Base-by-base conservation (phyloP, 495 filamentous ascomycete genomes). In the Physcia stellaris region DNA sequence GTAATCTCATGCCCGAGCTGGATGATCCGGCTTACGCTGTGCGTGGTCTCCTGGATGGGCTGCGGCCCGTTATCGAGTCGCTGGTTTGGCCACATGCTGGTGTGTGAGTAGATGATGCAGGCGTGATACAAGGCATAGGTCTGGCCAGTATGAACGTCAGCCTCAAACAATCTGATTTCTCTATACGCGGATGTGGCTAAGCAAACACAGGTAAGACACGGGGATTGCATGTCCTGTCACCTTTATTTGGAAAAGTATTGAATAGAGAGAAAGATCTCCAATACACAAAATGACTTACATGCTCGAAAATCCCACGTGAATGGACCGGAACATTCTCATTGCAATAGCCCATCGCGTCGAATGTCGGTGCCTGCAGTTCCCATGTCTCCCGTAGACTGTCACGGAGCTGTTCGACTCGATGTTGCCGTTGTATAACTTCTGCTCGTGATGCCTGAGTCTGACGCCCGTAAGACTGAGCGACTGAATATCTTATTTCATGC, bases 41-140 rank as follows among this genome's bases (percentile, higher is more conserved):
- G 54, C 13, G 60, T 52, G 20, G 70, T 60, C 26, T 66, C 57
- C 18, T 57, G 48, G 17, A 65, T 54, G 9, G 55, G 46, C 4
- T 53, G 40, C 13, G 51, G 51, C 2, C 46, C 52, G 16, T 53
- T 50, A 22, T 58, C 50, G 13, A 60, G 38, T 2, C 62, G 54
- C 47, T 75, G 72, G 12, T 54, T 53, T 4, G 59, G 53, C 56
- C 62, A 68, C 53, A 71, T 63, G 48, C 61, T 66, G 6, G 63
- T 69, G 36, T 62, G 60, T 20, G 66, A 65, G 44, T 69, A 69
- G 18, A 73, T 57, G 4, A 68, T 50, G 30, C 56, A 64, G n/a
- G 57, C 58, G 31, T 68, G 66, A 48, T 66, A 70, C 0, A 74
- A 55, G 13, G 62, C 54, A 7, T 57, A 57, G 5, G 62, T 54